Evolutionary conservation across 192 early-diverging fungal genomes (phyloP).

Genomic region (Fimicolochytrium jonesii): DNA sequence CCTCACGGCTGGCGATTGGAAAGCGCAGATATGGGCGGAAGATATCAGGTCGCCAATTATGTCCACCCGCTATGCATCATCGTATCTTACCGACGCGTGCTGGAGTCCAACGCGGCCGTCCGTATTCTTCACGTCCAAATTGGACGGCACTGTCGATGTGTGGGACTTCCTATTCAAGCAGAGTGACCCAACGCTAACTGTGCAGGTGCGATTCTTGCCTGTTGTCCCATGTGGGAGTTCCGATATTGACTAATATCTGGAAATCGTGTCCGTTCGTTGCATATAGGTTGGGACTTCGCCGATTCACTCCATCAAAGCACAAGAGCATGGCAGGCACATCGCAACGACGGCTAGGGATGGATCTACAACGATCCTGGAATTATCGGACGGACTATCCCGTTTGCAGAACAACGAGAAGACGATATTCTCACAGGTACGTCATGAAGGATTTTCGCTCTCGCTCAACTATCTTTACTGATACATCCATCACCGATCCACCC

Average conservation of each 20-base stretch:
- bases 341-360: slow-evolving; percentile 54
- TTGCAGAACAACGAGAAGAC: slow-evolving; percentile 54
- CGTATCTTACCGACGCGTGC: slow-evolving; percentile 56
- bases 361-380: slow-evolving; percentile 48
- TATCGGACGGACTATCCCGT: slow-evolving; percentile 46
- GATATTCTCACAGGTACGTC: slow-evolving; percentile 48
- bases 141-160: slow-evolving; percentile 55
- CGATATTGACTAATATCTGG: no score
- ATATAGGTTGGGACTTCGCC: slow-evolving; percentile 50
- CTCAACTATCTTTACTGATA: background rate
- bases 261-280: background rate
- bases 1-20: slow-evolving; percentile 59
- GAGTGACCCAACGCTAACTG: slow-evolving; percentile 51
- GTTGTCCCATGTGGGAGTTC: no score
- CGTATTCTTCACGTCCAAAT: slow-evolving; percentile 55
- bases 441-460: background rate
- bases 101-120: slow-evolving; percentile 56
- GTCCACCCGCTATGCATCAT: slow-evolving; percentile 42
- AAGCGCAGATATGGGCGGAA: slow-evolving; percentile 58
- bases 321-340: slow-evolving; percentile 55
- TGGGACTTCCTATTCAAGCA: slow-evolving; percentile 63
- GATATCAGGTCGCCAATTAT: slow-evolving; percentile 57
- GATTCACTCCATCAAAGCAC: slow-evolving; percentile 53
- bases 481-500: background rate
- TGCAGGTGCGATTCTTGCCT: slow-evolving; percentile 52